These are phyloP conservation scores for Candida nonsorbophila DNA, from an alignment of 805 yeast genomes.

Conservation along the genomic window DNA sequence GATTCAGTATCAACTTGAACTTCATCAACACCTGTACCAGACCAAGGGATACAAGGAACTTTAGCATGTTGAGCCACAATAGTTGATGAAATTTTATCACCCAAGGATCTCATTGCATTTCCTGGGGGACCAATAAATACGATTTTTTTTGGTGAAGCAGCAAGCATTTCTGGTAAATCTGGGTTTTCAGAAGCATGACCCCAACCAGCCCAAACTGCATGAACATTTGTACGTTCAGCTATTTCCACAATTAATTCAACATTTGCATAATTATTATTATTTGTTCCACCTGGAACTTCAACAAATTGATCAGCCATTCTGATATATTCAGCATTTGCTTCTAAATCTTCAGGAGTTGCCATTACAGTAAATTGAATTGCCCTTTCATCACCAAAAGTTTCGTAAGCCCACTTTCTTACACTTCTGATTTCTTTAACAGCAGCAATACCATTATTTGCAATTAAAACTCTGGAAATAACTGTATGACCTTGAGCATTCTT, in stretches of 20 bases:
- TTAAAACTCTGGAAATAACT: conserved; percentile 79
- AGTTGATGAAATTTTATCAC: conserved; percentile 96
- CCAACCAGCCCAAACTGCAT: conserved; percentile 99
- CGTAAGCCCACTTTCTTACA: conserved; percentile 98
- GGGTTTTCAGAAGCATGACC: conserved; percentile 99
- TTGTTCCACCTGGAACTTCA: conserved; percentile 99
- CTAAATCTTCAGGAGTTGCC: conserved; percentile 99
- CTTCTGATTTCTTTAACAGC: conserved; percentile 98
- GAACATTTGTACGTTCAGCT: conserved; percentile 94
- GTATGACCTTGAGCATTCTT: conserved; percentile 89
- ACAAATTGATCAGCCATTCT: conserved; percentile 99
- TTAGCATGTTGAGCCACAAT: conserved; percentile 98
- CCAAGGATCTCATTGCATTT: conserved; percentile 97
- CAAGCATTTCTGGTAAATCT: conserved; percentile 83
- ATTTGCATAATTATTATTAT: conserved; percentile 96
- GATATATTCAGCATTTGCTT: conserved; percentile 94
- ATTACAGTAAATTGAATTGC: conserved; percentile 92
- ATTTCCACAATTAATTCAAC: conserved; percentile 95
- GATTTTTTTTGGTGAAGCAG: conserved; percentile 85
- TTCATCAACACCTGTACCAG: conserved; percentile 92
- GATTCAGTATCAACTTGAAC: conserved; percentile 66
- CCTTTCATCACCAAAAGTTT: conserved; percentile 94
- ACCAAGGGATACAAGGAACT: conserved; percentile 99
- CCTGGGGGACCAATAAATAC: conserved; percentile 99
- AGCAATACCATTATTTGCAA: conserved; percentile 98